phyloP scores from a whole-genome alignment of 202 grass and related monocot genomes.

The Eragrostis tef region DNA sequence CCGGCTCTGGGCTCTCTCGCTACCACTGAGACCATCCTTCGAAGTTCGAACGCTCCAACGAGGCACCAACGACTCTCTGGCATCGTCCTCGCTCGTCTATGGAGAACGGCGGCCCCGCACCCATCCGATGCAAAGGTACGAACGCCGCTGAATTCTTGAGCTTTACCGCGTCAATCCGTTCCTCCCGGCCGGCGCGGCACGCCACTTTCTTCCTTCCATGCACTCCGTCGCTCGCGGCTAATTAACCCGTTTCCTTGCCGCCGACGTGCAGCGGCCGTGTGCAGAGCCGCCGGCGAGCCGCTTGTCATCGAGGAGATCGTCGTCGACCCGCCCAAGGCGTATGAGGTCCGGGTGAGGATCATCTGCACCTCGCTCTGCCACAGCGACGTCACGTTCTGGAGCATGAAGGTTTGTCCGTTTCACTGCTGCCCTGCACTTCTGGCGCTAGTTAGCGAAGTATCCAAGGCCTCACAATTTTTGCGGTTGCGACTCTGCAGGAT shows the following conservation, averaged over 20 bases:
- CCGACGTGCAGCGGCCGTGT: conserved; percentile 69
- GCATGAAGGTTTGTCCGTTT: conserved; percentile 55
- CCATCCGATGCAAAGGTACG: conserved; percentile 89
- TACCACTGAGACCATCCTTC: not conserved
- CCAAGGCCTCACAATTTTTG: not conserved
- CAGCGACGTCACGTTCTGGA: conserved; percentile 91
- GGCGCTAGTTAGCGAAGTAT: not conserved
- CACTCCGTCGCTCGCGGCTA: not conserved
- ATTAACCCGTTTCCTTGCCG: not conserved
- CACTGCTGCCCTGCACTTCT: not conserved
- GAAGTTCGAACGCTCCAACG: not conserved
- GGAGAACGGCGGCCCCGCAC: conserved; percentile 51
- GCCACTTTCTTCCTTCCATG: not conserved
- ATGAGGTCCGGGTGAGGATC: conserved; percentile 79
- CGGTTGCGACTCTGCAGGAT: conserved; percentile 46
- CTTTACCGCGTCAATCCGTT: not conserved
- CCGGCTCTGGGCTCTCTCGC: not conserved
- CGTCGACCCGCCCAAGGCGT: conserved; percentile 67
- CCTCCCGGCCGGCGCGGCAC: not conserved
- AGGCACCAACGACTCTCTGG: not conserved
- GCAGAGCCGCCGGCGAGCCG: conserved; percentile 72
- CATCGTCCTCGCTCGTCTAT: conserved; percentile 33
- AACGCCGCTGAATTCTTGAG: not conserved
- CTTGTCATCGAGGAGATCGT: conserved; percentile 74
- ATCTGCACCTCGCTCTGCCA: conserved; percentile 90